Evolutionary conservation across 352 stramenopile genomes (phyloP).

Genomic region (Blastocystis sp.): DNA sequence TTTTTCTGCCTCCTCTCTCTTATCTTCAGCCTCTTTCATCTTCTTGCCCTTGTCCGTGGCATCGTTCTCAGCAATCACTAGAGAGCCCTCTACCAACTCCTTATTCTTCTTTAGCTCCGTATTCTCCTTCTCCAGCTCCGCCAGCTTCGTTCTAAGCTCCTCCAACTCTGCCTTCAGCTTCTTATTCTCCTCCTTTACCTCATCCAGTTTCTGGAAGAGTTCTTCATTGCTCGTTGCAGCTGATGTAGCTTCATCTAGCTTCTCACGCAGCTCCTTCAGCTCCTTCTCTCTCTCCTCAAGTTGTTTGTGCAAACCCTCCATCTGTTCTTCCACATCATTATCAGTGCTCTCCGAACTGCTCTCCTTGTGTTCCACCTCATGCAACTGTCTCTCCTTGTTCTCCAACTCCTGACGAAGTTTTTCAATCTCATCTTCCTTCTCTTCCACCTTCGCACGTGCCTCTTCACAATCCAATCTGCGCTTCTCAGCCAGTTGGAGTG

Average conservation of each 20-base stretch:
- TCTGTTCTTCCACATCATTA: not conserved
- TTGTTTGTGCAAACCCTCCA: not conserved
- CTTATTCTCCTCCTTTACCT: conserved; percentile 50
- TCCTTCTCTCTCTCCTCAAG: conserved; percentile 33
- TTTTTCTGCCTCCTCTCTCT: not conserved
- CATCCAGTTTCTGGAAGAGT: not conserved
- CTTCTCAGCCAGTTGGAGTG: conserved; percentile 11
- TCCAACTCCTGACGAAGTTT: not conserved
- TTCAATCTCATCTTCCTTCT: conserved; percentile 52
- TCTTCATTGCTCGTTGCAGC: conserved; percentile 17
- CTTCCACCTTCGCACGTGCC: not conserved
- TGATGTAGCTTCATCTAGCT: not conserved
- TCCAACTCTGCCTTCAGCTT: not conserved
- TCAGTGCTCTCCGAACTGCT: not conserved
- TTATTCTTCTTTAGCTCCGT: not conserved
- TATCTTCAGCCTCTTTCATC: not conserved
- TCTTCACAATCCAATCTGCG: not conserved
- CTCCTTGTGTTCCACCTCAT: not conserved
- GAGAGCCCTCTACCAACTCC: not conserved
- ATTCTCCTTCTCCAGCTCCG: conserved; percentile 9
- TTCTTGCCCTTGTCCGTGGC: not conserved
- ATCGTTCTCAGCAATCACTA: not conserved
- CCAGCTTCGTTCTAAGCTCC: not conserved
- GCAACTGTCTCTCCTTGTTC: not conserved
- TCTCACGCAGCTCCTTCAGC: conserved; percentile 11